Conservation (phyloP, 129 eudicot genomes). For the Daucus carota region DNA sequence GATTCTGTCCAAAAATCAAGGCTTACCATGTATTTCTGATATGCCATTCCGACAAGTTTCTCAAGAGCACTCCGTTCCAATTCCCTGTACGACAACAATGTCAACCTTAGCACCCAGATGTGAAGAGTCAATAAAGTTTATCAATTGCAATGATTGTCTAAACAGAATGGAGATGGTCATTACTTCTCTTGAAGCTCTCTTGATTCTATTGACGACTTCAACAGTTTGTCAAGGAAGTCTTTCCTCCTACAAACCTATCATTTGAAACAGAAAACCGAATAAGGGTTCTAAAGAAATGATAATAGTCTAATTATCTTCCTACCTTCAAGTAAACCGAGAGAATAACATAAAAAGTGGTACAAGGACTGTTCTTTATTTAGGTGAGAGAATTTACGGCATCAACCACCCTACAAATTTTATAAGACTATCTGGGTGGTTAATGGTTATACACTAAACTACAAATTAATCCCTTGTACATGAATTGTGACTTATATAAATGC, state of each 20-base stretch:
- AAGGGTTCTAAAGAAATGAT: not conserved
- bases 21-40: slow-evolving; percentile 80
- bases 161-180: slow-evolving; percentile 12
- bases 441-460: not conserved
- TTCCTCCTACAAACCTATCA: slow-evolving; percentile 60
- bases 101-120: slow-evolving; percentile 21
- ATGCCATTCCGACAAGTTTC: slow-evolving; percentile 68
- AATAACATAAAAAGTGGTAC: not conserved
- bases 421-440: not conserved
- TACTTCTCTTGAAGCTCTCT: slow-evolving; percentile 77
- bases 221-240: slow-evolving; percentile 37
- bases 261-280: slow-evolving; percentile 23
- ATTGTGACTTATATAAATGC: not conserved
- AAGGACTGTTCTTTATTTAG: not conserved
- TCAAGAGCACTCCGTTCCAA: slow-evolving; percentile 64
- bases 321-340: not conserved
- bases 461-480: not conserved
- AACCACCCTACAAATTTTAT: not conserved
- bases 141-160: not conserved
- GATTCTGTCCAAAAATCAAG: not conserved
- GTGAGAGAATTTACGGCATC: not conserved
- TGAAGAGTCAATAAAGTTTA: not conserved
- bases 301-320: not conserved
- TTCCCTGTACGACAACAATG: slow-evolving; percentile 38
- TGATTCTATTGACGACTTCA: slow-evolving; percentile 39